Evolutionary conservation across 768 basidiomycete genomes (phyloP).

Genomic region (Boletus sp.): DNA sequence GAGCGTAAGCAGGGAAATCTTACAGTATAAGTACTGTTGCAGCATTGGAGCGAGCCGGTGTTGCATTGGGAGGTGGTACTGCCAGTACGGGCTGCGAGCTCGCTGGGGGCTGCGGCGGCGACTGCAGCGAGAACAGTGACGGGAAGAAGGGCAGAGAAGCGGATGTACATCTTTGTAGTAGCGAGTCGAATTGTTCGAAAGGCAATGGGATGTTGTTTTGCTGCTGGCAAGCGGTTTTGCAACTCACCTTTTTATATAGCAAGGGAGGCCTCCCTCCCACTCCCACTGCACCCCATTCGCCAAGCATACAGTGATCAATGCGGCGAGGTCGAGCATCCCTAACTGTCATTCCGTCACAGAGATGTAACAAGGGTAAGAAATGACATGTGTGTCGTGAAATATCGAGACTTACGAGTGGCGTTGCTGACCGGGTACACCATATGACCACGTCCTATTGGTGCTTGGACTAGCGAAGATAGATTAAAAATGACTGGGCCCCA

Average conservation of each 20-base stretch:
- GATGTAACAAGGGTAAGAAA: not conserved
- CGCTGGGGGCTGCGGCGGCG: constrained; percentile 5
- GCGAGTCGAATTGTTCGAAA: not conserved
- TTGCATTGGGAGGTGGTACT: not conserved
- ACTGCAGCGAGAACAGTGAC: too few relatives aligned
- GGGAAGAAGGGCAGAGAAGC: constrained; percentile 5
- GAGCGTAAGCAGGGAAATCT: fast-evolving
- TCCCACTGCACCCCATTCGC: not conserved
- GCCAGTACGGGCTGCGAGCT: too few relatives aligned
- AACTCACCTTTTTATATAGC: constrained; percentile 7
- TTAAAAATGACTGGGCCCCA: not conserved
- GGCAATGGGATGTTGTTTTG: not conserved
- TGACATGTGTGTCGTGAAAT: not conserved
- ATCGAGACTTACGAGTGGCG: not conserved
- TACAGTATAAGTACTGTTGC: too few relatives aligned
- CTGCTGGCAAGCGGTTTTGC: not conserved
- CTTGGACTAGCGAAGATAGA: too few relatives aligned
- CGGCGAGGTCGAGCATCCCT: not conserved
- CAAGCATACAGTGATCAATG: too few relatives aligned
- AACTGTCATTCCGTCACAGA: not conserved
- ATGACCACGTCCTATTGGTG: not conserved
- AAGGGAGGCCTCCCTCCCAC: not conserved
- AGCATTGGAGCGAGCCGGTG: constrained; percentile 11
- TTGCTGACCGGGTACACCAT: not conserved
- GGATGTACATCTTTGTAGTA: constrained; percentile 6